These are phyloP conservation scores for Wickerhamomyces hampshirensis DNA, from an alignment of 805 yeast species.

Conservation along the genomic window DNA sequence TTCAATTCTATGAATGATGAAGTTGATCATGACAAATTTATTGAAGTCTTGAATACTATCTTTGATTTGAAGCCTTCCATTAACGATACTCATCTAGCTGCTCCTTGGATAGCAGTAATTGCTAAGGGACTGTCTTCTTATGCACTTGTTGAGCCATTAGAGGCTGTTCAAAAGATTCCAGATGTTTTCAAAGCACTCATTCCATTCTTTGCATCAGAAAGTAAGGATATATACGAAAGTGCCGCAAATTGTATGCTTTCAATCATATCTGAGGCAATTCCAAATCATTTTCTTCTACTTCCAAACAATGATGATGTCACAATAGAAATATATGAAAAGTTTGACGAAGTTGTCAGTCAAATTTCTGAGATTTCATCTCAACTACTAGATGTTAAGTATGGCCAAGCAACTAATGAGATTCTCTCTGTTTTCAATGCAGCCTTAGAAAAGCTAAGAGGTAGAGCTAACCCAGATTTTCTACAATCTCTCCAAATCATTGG, in stretches of 20 bases:
- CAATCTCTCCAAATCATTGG: constrained; percentile 70
- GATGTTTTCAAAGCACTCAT: constrained; percentile 50
- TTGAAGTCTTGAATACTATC: constrained; percentile 61
- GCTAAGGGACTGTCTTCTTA: constrained; percentile 71
- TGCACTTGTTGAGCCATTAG: constrained; percentile 44
- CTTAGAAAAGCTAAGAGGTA: constrained; percentile 56
- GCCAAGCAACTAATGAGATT: constrained; percentile 69
- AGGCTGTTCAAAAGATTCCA: constrained; percentile 54
- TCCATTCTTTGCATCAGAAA: constrained; percentile 64
- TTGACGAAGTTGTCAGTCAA: constrained; percentile 46
- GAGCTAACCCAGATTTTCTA: constrained; percentile 68
- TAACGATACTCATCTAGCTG: constrained; percentile 81
- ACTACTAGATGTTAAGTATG: constrained; percentile 67
- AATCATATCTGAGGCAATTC: constrained; percentile 60
- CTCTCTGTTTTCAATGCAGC: constrained; percentile 62
- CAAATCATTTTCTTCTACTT: constrained; percentile 50
- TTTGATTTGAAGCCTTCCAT: constrained; percentile 76
- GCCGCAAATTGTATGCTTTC: constrained; percentile 89
- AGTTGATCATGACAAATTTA: constrained; percentile 58
- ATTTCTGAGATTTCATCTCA: constrained; percentile 53
- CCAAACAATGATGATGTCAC: constrained; percentile 37
- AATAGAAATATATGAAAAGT: constrained; percentile 46
- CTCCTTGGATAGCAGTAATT: constrained; percentile 92
- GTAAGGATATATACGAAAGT: constrained; percentile 58
- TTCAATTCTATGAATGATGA: constrained; percentile 60